Evolutionary conservation across 2,329 filamentous ascomycete species (phyloP), one percentile per base, ranked within the genome.

Genomic region (Didymella lethalis): DNA sequence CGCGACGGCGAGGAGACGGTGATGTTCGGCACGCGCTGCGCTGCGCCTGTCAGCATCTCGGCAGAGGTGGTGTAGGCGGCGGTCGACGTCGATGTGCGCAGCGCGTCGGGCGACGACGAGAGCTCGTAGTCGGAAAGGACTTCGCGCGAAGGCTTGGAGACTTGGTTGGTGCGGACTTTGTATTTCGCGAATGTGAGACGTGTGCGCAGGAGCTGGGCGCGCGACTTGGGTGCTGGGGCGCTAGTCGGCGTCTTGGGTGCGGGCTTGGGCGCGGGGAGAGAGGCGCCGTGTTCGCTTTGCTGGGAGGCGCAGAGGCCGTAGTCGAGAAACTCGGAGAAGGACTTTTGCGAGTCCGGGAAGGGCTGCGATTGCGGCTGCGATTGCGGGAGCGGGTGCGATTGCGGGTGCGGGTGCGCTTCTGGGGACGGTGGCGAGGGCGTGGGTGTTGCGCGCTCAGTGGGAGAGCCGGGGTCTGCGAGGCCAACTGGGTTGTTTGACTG

Each of bases 151-250:
- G 89, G 88, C 28, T 90, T 82, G 57, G 85, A 79, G 53, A 87
- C 84, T 76, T 93, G 90, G 59, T 90, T 87, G 2, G 90, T 93
- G 57, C 84, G 84, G 64, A 93, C 82, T 77, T 93, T 93, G 81
- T 92, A 93, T 70, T 85, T 85, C 14, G 89, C 90, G 20, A 92
- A 84, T 28, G 85, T 83, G 16, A 93, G 84, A n/a, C 90, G 85
- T 10, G 91, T 82, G 50, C 84, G 84, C 44, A 93, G 80, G 48
- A 87, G 85, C 70, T 90, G 85, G 20, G 87, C 88, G 77, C 85
- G 84, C 84, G 90, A 74, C 46, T 51, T 65, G 31, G 54, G 58
- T 18, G 57, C 47, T 16, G 51, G 46, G 26, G 57, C 38, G 28
- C 56, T 54, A 11, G 62, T 52, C 23, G 66, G 61, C n/a, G 56